Conservation (phyloP, 2,329 filamentous ascomycete species). For the Paraphaeosphaeria minitans region DNA sequence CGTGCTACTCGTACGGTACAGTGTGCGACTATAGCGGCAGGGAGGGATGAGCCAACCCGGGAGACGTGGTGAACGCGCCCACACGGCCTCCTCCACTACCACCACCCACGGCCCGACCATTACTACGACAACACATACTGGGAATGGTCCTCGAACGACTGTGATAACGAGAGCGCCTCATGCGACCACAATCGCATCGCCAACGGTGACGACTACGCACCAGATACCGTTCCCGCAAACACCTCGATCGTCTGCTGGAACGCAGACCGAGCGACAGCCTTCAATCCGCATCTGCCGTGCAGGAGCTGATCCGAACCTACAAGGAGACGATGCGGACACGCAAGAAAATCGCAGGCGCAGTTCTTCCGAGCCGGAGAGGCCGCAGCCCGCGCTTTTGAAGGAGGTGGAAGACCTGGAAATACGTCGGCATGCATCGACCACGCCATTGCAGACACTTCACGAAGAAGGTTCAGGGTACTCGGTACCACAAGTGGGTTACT, state of each 20-base stretch:
- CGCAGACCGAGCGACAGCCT: constrained; percentile 25
- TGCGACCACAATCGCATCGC: constrained; percentile 32
- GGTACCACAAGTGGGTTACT: constrained; percentile 15
- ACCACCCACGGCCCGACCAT: constrained; percentile 34
- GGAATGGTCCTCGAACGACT: constrained; percentile 24
- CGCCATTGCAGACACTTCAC: constrained; percentile 39
- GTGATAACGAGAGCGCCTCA: constrained; percentile 29
- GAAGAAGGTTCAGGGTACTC: constrained; percentile 27
- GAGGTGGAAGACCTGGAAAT: constrained; percentile 30
- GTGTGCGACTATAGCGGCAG: neutral
- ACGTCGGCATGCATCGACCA: constrained; percentile 33
- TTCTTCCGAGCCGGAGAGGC: constrained; percentile 41
- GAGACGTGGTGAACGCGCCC: neutral
- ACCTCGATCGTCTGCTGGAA: constrained; percentile 17
- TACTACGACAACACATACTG: constrained; percentile 35
- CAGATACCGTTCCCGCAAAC: constrained; percentile 20
- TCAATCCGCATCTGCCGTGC: constrained; percentile 39
- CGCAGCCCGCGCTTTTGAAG: constrained; percentile 24
- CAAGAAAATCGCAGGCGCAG: constrained; percentile 35
- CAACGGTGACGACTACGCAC: constrained; percentile 38
- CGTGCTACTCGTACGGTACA: neutral
- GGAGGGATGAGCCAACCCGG: constrained; percentile 9
- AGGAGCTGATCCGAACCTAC: constrained; percentile 14
- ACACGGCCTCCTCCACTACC: constrained; percentile 31
- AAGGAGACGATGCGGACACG: constrained; percentile 19